A percentile compares a stretch with the other conserved stretches of the same genome.
Evolutionary conservation across 169 alveolate genomes (phyloP).

Genomic region (Cyclospora cayetanensis): DNA sequence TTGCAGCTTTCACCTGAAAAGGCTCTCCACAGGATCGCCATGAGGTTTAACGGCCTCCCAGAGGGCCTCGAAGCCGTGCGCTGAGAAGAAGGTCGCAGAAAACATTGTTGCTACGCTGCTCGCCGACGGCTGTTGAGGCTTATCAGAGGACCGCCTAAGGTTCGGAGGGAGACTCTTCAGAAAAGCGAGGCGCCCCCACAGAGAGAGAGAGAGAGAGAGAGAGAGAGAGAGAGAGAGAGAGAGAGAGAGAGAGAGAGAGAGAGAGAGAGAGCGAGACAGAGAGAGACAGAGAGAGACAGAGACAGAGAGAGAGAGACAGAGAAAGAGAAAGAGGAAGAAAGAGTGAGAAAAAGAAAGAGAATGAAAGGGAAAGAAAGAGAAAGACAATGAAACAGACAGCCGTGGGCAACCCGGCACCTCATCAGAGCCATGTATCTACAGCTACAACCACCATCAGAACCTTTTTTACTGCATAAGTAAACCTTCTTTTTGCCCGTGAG

Average conservation of each 20-base stretch:
- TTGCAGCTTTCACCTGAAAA: neutral
- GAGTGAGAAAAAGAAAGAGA: neutral
- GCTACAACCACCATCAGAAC: neutral
- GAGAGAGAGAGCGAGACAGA: too few relatives aligned
- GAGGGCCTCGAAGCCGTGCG: neutral
- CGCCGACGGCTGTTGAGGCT: too few relatives aligned
- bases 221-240: neutral
- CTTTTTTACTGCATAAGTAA: too few relatives aligned
- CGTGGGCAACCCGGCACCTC: neutral
- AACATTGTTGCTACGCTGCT: too few relatives aligned
- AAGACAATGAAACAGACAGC: neutral
- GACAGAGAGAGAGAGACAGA: neutral
- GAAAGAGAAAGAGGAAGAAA: neutral
- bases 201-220: neutral
- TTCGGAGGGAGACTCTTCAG: too few relatives aligned
- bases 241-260: too few relatives aligned
- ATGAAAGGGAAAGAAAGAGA: neutral
- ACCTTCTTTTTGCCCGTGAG: too few relatives aligned
- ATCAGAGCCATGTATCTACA: neutral
- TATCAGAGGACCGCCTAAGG: too few relatives aligned
- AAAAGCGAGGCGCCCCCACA: neutral
- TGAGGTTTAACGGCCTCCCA: neutral
- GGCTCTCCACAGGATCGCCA: neutral
- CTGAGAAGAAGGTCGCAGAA: too few relatives aligned
- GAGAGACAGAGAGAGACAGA: neutral